Conservation (phyloP, 805 yeast species). For the Nakazawaea populi region DNA sequence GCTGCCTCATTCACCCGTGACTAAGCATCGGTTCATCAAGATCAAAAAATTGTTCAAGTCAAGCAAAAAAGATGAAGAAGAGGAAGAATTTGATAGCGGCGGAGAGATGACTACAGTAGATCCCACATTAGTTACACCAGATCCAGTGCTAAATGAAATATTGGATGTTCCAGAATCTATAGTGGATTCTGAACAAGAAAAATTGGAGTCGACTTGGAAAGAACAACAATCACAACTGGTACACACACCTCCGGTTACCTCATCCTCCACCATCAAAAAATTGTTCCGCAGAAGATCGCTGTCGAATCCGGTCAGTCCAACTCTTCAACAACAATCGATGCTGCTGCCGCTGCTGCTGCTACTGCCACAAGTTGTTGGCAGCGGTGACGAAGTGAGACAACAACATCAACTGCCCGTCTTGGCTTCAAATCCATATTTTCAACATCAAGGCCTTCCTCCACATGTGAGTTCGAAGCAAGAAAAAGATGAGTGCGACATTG, state of each 20-base stretch:
- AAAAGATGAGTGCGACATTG: constrained; percentile 20
- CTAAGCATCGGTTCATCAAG: constrained; percentile 22
- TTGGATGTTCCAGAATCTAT: constrained; percentile 9
- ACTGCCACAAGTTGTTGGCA: background rate
- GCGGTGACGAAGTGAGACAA: background rate
- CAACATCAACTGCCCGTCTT: constrained; percentile 5
- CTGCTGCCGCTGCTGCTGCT: background rate
- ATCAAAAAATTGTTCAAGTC: constrained; percentile 25
- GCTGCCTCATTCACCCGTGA: constrained; percentile 7
- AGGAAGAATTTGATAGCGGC: constrained; percentile 2
- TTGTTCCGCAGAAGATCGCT: constrained; percentile 18
- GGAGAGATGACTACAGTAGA: background rate
- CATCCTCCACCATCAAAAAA: constrained; percentile 11
- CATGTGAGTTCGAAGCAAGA: constrained; percentile 22
- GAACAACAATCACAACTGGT: background rate
- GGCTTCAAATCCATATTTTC: constrained; percentile 44
- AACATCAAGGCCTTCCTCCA: constrained; percentile 54
- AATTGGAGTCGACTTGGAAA: constrained; percentile 5
- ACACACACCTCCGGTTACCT: background rate
- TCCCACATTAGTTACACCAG: background rate
- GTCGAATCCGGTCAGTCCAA: constrained; percentile 13
- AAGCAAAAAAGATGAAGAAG: constrained; percentile 11
- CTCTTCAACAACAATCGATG: background rate
- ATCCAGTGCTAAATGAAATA: constrained; percentile 4
- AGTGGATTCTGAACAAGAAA: constrained; percentile 2